Evolutionary conservation across 371 early-diverging fungal genomes (phyloP).

Genomic region (Coemansia sp.): DNA sequence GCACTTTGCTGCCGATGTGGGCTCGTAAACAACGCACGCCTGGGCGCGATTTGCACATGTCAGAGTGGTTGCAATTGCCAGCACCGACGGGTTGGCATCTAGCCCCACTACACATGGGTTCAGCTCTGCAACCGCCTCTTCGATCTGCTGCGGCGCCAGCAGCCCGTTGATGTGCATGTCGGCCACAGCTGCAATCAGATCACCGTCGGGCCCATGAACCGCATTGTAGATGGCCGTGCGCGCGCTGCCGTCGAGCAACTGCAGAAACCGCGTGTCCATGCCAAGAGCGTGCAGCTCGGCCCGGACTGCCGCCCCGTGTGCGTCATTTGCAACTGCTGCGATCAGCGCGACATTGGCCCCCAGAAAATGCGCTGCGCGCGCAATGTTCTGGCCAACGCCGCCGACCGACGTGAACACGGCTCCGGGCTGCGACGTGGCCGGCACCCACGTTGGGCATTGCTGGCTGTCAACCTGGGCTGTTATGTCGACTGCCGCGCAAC

Average conservation of each 20-base stretch:
- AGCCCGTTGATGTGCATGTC: slow-evolving; percentile 80
- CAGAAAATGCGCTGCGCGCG: slow-evolving; percentile 71
- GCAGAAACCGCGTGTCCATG: slow-evolving; percentile 54
- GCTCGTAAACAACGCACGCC: slow-evolving; percentile 74
- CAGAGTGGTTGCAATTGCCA: slow-evolving; percentile 53
- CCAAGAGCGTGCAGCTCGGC: slow-evolving; percentile 58
- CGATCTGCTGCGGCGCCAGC: slow-evolving; percentile 43
- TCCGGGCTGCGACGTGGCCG: slow-evolving; percentile 76
- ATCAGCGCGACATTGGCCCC: slow-evolving; percentile 64
- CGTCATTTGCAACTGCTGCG: slow-evolving; percentile 73
- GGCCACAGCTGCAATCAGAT: slow-evolving; percentile 77
- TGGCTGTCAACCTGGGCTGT: slow-evolving; percentile 15
- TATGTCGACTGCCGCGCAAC: slow-evolving; percentile 83
- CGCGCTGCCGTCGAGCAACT: slow-evolving; percentile 18
- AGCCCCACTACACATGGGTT: slow-evolving; percentile 56
- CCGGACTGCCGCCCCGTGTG: slow-evolving; percentile 58
- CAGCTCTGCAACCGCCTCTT: slow-evolving; percentile 8
- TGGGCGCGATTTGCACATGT: slow-evolving; percentile 40
- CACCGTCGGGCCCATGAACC: slow-evolving; percentile 68
- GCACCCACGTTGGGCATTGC: too few relatives aligned
- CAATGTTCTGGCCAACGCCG: slow-evolving; percentile 90
- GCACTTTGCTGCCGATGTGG: slow-evolving; percentile 87
- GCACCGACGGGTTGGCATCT: slow-evolving; percentile 70
- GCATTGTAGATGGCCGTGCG: slow-evolving; percentile 74
- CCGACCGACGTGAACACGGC: slow-evolving; percentile 66